Percentiles rank a stretch among this genome's conserved stretches.
phyloP scores from a whole-genome alignment of 371 early-diverging fungal species.

The Syncephalastrum monosporum region DNA sequence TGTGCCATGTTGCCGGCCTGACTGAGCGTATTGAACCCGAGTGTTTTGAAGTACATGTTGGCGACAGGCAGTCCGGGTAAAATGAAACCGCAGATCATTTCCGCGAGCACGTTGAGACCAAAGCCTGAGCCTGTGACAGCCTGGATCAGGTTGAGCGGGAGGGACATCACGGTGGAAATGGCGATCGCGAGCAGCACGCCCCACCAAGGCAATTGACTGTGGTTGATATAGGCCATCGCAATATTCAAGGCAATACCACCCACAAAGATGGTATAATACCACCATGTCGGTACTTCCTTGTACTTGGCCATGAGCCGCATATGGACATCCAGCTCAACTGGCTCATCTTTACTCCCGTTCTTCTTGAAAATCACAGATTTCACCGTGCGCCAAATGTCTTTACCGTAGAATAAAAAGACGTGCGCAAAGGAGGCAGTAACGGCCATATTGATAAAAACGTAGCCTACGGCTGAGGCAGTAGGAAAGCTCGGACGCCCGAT shows the following conservation, averaged over 20 bases:
- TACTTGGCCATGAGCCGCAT: slow-evolving; percentile 32
- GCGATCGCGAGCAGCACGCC: slow-evolving; percentile 68
- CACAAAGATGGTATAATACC: slow-evolving; percentile 67
- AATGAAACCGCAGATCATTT: slow-evolving; percentile 54
- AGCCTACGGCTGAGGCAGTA: slow-evolving; percentile 23
- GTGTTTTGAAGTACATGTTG: slow-evolving; percentile 50
- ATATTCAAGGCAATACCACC: slow-evolving; percentile 63
- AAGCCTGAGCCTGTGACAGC: slow-evolving; percentile 40
- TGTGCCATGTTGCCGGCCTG: slow-evolving; percentile 55
- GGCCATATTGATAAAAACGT: slow-evolving; percentile 39
- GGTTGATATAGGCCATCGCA: slow-evolving; percentile 54
- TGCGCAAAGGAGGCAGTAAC: slow-evolving; percentile 56
- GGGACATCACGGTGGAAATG: slow-evolving; percentile 38
- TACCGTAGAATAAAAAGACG: slow-evolving; percentile 48
- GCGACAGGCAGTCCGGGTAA: slow-evolving; percentile 54
- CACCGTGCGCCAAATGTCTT: slow-evolving; percentile 20
- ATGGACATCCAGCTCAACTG: slow-evolving; percentile 25
- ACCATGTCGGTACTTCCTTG: slow-evolving; percentile 64
- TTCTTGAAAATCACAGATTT: not conserved
- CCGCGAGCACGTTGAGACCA: slow-evolving; percentile 64
- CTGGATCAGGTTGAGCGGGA: slow-evolving; percentile 35
- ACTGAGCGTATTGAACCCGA: slow-evolving; percentile 54
- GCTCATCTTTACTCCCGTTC: not conserved
- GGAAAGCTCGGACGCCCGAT: slow-evolving; percentile 38
- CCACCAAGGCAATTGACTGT: slow-evolving; percentile 67